Conservation (phyloP, 148 eudicot genomes). For the Rhododendron ovatum region DNA sequence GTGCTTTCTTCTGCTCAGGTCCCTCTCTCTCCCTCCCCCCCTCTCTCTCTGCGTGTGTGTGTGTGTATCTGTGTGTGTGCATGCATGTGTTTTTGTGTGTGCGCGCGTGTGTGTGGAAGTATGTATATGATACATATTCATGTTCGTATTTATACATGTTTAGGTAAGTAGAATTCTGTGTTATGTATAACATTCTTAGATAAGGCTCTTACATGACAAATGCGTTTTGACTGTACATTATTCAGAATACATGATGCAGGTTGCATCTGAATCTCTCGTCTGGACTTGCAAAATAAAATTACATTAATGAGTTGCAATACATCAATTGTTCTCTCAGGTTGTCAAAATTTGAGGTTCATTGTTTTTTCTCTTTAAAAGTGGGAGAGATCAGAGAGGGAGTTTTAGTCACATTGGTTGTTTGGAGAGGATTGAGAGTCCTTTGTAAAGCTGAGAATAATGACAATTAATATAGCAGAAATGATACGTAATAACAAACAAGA, state of each 20-base stretch:
- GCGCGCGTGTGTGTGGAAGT: too few relatives aligned
- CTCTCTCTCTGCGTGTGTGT: too few relatives aligned
- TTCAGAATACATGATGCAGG: not conserved
- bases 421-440: too few relatives aligned
- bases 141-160: not conserved
- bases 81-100: too few relatives aligned
- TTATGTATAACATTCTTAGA: not conserved
- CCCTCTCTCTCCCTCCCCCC: not conserved
- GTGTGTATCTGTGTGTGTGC: too few relatives aligned
- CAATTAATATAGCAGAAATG: too few relatives aligned
- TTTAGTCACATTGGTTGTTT: too few relatives aligned
- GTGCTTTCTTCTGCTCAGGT: constrained; percentile 96
- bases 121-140: too few relatives aligned
- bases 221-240: not conserved
- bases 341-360: not conserved
- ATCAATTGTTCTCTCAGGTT: not conserved
- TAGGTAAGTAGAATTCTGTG: not conserved
- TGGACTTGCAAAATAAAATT: too few relatives aligned
- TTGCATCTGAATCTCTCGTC: not conserved
- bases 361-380: not conserved
- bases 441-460: too few relatives aligned
- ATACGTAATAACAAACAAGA: too few relatives aligned
- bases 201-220: not conserved
- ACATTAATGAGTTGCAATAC: not conserved
- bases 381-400: too few relatives aligned